These are phyloP conservation scores for Bidens hawaiensis DNA, from an alignment of 140 eudicot species.

Conservation along the genomic window DNA sequence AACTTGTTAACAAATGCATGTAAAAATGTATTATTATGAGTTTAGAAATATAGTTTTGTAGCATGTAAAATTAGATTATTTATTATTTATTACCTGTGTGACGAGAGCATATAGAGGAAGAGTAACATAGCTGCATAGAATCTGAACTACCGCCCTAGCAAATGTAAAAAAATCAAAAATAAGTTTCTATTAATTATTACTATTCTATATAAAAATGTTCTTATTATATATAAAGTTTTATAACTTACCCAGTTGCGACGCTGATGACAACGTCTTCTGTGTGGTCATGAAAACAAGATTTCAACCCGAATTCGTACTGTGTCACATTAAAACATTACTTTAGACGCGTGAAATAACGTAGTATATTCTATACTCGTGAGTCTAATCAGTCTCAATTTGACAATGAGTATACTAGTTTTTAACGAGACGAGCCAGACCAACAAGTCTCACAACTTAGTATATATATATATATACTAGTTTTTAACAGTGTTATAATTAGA, in stretches of 20 bases:
- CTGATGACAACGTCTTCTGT: conserved; percentile 44
- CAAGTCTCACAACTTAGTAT: background rate
- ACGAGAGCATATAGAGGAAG: conserved; percentile 86
- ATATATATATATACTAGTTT: too few species aligned
- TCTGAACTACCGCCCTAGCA: conserved; percentile 56
- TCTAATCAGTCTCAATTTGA: background rate
- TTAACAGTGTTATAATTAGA: background rate
- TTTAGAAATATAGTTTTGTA: background rate
- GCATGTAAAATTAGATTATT: background rate
- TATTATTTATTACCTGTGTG: conserved; percentile 46
- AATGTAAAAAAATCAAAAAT: background rate
- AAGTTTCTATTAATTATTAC: background rate
- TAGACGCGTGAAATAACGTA: background rate
- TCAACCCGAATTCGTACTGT: conserved; percentile 58
- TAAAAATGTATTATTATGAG: background rate
- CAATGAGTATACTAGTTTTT: background rate
- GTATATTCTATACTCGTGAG: too few species aligned
- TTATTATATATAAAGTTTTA: background rate
- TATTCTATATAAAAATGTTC: background rate
- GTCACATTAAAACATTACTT: background rate
- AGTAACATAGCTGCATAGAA: conserved; percentile 79
- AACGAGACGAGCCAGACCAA: too few species aligned
- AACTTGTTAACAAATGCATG: background rate
- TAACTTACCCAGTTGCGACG: conserved; percentile 57
- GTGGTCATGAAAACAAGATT: conserved; percentile 51